Evolutionary conservation across 2,329 filamentous ascomycete genomes (phyloP).

Genomic region (Corynespora cassiicola): DNA sequence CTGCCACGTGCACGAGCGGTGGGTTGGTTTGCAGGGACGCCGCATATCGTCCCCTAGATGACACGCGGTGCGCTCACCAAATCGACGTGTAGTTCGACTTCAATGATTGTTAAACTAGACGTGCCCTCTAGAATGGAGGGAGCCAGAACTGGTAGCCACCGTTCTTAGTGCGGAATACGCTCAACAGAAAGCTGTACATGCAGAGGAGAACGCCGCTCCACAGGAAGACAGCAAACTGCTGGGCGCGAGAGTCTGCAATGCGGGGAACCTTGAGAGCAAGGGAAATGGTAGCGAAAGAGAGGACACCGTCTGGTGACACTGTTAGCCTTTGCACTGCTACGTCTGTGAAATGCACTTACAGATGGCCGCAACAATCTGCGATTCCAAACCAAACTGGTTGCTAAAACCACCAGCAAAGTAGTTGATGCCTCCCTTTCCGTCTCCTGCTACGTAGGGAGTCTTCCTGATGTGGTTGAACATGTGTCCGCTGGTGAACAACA

Average conservation of each 20-base stretch:
- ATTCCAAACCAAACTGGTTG: constrained; percentile 92
- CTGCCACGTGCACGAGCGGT: too few relatives aligned
- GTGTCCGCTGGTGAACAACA: constrained; percentile 93
- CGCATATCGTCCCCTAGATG: too few relatives aligned
- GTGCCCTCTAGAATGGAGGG: constrained; percentile 90
- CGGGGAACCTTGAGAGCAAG: constrained; percentile 92
- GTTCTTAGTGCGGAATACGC: constrained; percentile 94
- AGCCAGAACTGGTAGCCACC: constrained; percentile 92
- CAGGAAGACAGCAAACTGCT: constrained; percentile 80
- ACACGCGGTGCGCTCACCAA: too few relatives aligned
- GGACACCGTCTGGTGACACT: constrained; percentile 67
- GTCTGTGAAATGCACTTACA: constrained; percentile 76
- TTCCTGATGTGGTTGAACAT: constrained; percentile 99
- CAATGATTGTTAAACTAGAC: too few relatives aligned
- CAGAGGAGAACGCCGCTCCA: constrained; percentile 80
- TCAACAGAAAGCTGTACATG: constrained; percentile 93
- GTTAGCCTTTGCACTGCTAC: constrained; percentile 13
- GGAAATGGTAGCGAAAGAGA: constrained; percentile 91
- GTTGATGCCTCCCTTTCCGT: constrained; percentile 83
- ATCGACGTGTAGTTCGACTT: too few relatives aligned
- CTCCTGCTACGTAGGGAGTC: constrained; percentile 86
- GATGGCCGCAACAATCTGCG: constrained; percentile 90
- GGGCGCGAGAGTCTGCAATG: constrained; percentile 75
- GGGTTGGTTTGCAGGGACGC: too few relatives aligned
- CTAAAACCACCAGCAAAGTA: constrained; percentile 95